Evolutionary conservation across 1,284 basidiomycete genomes (phyloP), one percentile per base, ranked within the genome.

Genomic region (Ceratobasidium sp.): DNA sequence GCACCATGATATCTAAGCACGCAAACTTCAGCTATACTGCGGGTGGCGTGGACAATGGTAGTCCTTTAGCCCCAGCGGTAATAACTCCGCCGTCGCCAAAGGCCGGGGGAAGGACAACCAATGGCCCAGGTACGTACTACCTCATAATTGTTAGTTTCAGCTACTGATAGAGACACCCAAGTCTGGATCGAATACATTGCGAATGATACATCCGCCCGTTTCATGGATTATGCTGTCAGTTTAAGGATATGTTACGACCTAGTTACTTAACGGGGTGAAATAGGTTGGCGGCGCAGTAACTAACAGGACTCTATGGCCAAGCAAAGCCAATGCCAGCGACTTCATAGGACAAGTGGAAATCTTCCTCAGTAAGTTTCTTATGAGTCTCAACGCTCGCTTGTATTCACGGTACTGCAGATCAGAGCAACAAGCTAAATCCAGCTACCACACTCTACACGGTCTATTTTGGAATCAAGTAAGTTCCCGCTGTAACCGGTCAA

Each of bases 211-310:
- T 82, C 83, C 33, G 86, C 86, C 12, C 83, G 81, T 33, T 80
- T 88, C 54, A 86, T 85, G 80, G 87, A 87, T 79, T 88, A 87
- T 68, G 87, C 86, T 20, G 87, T 88, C 78, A 62, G 86, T 80
- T 17, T n/a, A 44, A 54, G 12, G 23, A 44, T n/a, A 23, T 20
- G 13, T 48, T 44, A 26, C 23, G 15, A 38, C n/a, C 80, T 4
- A 83, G 2, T 13, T 38, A 26, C 48, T 62, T 9, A 62, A 73
- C 33, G 28, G 9, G 13, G 42, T 26, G 20, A 12, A n/a, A 66
- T 56, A 86, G 85, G 81, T 84, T 78, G 81, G 82, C 48, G 83
- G 85, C 28, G 84, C 85, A 42, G 82, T 85, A 40, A 82, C 86
- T 67, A 84, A 86, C 80, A 78, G 83, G 67, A 79, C 82, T 20